phyloP scores from a whole-genome alignment of 768 basidiomycete species.

The Boletus subcaerulescens region DNA sequence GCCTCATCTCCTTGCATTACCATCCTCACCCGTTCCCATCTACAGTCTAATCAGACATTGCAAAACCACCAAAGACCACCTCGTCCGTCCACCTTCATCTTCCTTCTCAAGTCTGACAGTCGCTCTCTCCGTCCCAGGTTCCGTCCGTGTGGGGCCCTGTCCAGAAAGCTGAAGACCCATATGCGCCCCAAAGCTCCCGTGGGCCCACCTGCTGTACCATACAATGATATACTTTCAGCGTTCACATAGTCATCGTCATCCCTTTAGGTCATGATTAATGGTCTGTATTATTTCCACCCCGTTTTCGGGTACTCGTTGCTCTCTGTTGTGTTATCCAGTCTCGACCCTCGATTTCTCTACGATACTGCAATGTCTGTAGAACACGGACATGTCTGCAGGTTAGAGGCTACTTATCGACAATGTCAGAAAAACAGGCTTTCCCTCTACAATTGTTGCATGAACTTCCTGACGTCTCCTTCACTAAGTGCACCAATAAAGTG shows the following conservation, averaged over 20 bases:
- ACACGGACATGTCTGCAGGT: neutral
- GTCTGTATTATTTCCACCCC: constrained; percentile 16
- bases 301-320: constrained; percentile 6
- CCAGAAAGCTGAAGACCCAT: constrained; percentile 90
- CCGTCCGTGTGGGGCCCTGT: constrained; percentile 97
- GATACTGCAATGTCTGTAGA: constrained; percentile 6
- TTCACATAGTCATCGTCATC: neutral
- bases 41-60: constrained; percentile 69
- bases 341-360: constrained; percentile 3
- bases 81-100: constrained; percentile 39
- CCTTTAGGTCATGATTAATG: neutral
- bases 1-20: neutral
- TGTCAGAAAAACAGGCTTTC: neutral
- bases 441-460: constrained; percentile 41
- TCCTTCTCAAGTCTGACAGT: constrained; percentile 1
- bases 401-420: neutral
- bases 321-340: constrained; percentile 12
- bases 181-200: constrained; percentile 65
- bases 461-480: constrained; percentile 41
- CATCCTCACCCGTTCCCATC: constrained; percentile 3
- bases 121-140: constrained; percentile 49
- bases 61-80: constrained; percentile 69
- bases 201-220: constrained; percentile 54
- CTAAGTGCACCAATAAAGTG: constrained; percentile 63
- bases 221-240: constrained; percentile 39